A percentile compares a stretch with the other conserved stretches of the same genome.
These are phyloP conservation scores for Beauveria rudraprayagi DNA, from an alignment of 2,329 filamentous ascomycete genomes.

Conservation along the genomic window DNA sequence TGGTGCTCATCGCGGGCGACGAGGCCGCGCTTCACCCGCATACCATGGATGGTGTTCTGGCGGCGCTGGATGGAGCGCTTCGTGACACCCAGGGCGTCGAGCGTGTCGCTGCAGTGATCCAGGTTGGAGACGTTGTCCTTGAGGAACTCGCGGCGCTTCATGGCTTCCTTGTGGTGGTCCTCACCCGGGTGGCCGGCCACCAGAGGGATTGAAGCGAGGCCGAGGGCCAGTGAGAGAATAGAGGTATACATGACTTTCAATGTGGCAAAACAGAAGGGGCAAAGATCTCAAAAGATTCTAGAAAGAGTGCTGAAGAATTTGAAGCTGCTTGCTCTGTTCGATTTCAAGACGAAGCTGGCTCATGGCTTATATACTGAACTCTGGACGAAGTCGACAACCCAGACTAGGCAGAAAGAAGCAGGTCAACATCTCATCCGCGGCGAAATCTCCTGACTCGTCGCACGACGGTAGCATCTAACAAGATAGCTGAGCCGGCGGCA, in stretches of 20 bases:
- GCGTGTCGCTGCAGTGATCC: slow-evolving; percentile 31
- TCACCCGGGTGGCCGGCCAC: slow-evolving; percentile 35
- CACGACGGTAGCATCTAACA: not conserved
- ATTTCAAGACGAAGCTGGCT: too few species aligned
- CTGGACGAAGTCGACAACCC: too few species aligned
- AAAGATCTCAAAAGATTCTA: too few species aligned
- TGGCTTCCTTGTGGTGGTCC: slow-evolving; percentile 34
- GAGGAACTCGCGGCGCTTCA: slow-evolving; percentile 36
- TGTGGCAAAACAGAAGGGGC: too few species aligned
- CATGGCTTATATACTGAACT: too few species aligned
- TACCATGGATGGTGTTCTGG: slow-evolving; percentile 26
- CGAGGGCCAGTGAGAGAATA: not conserved
- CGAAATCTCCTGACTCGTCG: not conserved
- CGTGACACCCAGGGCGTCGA: slow-evolving; percentile 35
- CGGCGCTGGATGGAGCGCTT: slow-evolving; percentile 33
- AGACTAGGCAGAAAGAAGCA: too few species aligned
- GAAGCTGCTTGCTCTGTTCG: too few species aligned
- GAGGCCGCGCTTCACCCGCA: slow-evolving; percentile 28
- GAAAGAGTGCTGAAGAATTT: too few species aligned
- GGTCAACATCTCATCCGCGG: not conserved
- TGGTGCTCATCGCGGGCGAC: slow-evolving; percentile 1
- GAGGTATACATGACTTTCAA: not conserved
- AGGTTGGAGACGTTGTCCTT: slow-evolving; percentile 30
- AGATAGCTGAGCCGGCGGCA: not conserved
- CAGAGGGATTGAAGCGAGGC: slow-evolving; percentile 12